A percentile compares a stretch with the other conserved stretches of the same genome.
Conservation (phyloP, 805 yeast genomes). For the Saccharomyces mikatae region DNA sequence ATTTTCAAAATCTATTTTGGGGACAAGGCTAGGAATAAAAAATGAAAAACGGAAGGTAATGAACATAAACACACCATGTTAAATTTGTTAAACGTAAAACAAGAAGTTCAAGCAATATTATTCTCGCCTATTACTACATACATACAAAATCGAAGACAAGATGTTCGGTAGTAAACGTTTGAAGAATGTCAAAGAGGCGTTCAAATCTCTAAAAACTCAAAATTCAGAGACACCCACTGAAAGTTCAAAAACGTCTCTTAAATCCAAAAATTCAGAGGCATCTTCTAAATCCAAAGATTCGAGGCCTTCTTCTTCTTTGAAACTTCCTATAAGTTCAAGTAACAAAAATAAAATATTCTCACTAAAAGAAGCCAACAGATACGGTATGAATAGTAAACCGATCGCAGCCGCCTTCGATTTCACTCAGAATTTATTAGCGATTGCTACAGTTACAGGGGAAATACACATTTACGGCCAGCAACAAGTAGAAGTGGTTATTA, state of each 20-base stretch:
- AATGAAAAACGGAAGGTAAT: neutral
- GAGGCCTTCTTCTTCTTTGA: neutral
- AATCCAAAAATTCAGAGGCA: neutral
- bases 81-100: neutral
- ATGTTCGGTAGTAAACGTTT: conserved; percentile 32
- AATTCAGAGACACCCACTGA: conserved; percentile 1
- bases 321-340: neutral
- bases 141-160: neutral
- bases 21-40: neutral
- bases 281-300: neutral
- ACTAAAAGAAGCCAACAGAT: conserved; percentile 30
- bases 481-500: conserved; percentile 63
- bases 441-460: conserved; percentile 63
- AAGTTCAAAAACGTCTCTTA: conserved; percentile 5
- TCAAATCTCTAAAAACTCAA: conserved; percentile 14
- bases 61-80: neutral
- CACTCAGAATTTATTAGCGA: conserved; percentile 75
- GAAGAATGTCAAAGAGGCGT: conserved; percentile 29
- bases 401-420: conserved; percentile 75
- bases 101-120: neutral
- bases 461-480: conserved; percentile 79
- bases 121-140: neutral
- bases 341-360: conserved; percentile 22
- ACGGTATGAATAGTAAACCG: conserved; percentile 62
- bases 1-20: neutral